Evolutionary conservation across 805 yeast species (phyloP).

Genomic region (Kluyveromyces dobzhanskii): DNA sequence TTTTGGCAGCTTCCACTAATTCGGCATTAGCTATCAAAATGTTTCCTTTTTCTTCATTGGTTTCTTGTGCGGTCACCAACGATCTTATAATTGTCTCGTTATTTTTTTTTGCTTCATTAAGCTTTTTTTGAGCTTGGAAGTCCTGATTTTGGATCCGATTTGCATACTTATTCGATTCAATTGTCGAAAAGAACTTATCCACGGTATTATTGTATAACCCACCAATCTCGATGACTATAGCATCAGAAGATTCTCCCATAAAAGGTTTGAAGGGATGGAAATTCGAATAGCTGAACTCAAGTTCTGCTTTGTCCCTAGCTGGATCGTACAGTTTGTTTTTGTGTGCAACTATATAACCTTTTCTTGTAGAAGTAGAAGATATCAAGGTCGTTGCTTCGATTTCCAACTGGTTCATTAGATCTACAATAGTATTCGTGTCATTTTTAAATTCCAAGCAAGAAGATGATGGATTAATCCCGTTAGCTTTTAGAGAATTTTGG

Average conservation of each 20-base stretch:
- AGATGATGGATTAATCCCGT: conserved; percentile 41
- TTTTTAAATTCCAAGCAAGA: conserved; percentile 26
- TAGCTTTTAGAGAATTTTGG: conserved; percentile 42
- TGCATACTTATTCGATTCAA: conserved; percentile 74
- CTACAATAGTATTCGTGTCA: conserved; percentile 27
- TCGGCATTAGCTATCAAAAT: conserved; percentile 62
- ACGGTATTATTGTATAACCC: conserved; percentile 71
- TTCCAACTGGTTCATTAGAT: conserved; percentile 42
- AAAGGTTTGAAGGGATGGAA: conserved; percentile 62
- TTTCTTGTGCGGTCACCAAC: conserved; percentile 51
- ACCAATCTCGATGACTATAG: conserved; percentile 35
- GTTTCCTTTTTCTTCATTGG: conserved; percentile 62
- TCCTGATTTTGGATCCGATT: conserved; percentile 69
- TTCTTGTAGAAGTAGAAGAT: conserved; percentile 24
- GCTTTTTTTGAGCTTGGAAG: conserved; percentile 61
- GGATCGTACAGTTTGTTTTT: conserved; percentile 44
- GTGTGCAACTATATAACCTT: conserved; percentile 60
- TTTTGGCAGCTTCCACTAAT: conserved; percentile 61
- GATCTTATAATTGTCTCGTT: conserved; percentile 62
- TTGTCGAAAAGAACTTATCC: conserved; percentile 75
- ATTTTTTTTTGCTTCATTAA: conserved; percentile 68
- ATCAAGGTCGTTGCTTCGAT: conserved; percentile 33
- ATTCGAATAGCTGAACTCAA: conserved; percentile 49
- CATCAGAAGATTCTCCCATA: conserved; percentile 25
- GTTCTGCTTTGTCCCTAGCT: conserved; percentile 32